A percentile compares a stretch with the other conserved stretches of the same genome.
These are phyloP conservation scores for Erodium maritimum DNA, from an alignment of 345 rosid species.

Conservation along the genomic window DNA sequence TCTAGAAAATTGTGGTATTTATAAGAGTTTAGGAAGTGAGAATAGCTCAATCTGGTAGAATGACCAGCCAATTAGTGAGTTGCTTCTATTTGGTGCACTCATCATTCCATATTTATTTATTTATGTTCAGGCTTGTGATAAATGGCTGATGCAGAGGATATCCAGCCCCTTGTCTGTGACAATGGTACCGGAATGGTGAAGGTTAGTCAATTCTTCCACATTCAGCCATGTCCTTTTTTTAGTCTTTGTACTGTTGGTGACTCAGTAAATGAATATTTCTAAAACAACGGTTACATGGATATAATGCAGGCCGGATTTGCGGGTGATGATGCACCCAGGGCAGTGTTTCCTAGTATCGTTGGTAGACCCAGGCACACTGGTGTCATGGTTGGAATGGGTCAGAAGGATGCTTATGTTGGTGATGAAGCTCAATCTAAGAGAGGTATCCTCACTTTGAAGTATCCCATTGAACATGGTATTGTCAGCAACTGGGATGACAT, in stretches of 20 bases:
- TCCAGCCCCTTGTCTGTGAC: conserved; percentile 71
- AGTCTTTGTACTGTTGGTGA: neutral
- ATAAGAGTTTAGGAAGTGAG: neutral
- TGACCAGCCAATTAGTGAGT: neutral
- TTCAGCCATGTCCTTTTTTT: neutral
- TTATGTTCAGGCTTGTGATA: conserved; percentile 19
- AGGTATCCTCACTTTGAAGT: conserved; percentile 66
- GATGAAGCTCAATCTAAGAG: conserved; percentile 69
- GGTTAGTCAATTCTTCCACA: conserved; percentile 20
- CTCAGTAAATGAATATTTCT: neutral
- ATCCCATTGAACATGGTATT: conserved; percentile 65
- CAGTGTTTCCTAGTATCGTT: conserved; percentile 58
- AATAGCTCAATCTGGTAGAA: neutral
- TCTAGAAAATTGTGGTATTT: neutral
- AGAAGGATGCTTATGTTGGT: conserved; percentile 69
- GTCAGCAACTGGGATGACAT: conserved; percentile 78
- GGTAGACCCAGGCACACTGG: conserved; percentile 69
- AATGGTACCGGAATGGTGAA: conserved; percentile 75
- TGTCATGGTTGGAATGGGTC: conserved; percentile 79
- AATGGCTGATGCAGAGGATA: conserved; percentile 93
- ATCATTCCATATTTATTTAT: neutral
- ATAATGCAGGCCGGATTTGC: conserved; percentile 55
- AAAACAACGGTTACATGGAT: neutral
- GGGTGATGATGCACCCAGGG: conserved; percentile 63
- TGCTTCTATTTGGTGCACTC: neutral